These are phyloP conservation scores for Chamaecrista fasciculata DNA, from an alignment of 306 rosid species.

Conservation along the genomic window DNA sequence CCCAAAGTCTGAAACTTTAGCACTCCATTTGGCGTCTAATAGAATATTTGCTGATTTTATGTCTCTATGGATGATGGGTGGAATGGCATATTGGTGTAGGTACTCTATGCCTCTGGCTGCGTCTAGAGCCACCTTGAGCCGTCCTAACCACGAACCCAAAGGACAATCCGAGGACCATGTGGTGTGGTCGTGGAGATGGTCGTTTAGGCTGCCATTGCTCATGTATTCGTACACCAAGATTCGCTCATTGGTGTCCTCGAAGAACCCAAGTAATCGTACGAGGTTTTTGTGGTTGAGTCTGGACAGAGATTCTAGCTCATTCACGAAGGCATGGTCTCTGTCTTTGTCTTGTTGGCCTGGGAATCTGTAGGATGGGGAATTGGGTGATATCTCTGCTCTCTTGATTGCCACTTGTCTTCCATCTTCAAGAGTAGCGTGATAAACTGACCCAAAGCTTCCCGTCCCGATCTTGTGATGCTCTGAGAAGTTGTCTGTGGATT, in stretches of 20 bases:
- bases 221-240: slow-evolving; percentile 74
- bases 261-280: slow-evolving; percentile 64
- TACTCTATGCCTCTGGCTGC: slow-evolving; percentile 79
- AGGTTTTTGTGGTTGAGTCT: slow-evolving; percentile 88
- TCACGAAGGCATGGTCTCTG: slow-evolving; percentile 69
- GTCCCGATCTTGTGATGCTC: slow-evolving; percentile 63
- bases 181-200: slow-evolving; percentile 61
- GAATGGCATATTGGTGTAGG: slow-evolving; percentile 55
- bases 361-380: slow-evolving; percentile 19
- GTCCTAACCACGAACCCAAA: slow-evolving; percentile 45
- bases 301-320: slow-evolving; percentile 71
- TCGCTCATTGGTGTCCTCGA: slow-evolving; percentile 61
- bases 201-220: slow-evolving; percentile 67
- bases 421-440: slow-evolving; percentile 56
- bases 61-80: slow-evolving; percentile 77
- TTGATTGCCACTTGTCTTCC: slow-evolving; percentile 83
- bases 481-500: slow-evolving; percentile 62
- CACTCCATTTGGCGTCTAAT: slow-evolving; percentile 47
- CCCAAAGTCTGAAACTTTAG: slow-evolving; percentile 77
- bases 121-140: slow-evolving; percentile 62
- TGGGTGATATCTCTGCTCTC: slow-evolving; percentile 62
- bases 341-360: slow-evolving; percentile 70
- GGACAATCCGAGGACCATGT: slow-evolving; percentile 22
- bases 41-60: slow-evolving; percentile 73
- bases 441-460: slow-evolving; percentile 85